Conservation (phyloP, 805 yeast species). For the Lachancea sp. region DNA sequence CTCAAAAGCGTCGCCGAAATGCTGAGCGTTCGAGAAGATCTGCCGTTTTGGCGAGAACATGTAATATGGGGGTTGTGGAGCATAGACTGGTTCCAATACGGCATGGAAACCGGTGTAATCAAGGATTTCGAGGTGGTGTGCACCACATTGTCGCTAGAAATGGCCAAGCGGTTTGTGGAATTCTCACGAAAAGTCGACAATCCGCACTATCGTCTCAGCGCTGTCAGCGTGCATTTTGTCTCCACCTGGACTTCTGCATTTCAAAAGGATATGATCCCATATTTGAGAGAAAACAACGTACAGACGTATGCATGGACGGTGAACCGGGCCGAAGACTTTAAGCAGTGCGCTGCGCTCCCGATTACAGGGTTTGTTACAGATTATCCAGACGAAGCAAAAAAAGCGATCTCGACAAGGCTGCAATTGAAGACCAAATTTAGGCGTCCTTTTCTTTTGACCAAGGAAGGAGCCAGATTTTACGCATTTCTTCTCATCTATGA, state of each 20-base stretch:
- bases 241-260: constrained; percentile 42
- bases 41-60: constrained; percentile 39
- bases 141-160: constrained; percentile 32
- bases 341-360: constrained; percentile 25
- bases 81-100: constrained; percentile 39
- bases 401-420: constrained; percentile 10
- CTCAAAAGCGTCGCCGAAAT: constrained; percentile 35
- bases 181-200: constrained; percentile 36
- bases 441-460: constrained; percentile 1
- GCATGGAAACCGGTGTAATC: constrained; percentile 35
- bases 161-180: constrained; percentile 29
- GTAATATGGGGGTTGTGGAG: constrained; percentile 51
- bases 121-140: constrained; percentile 33
- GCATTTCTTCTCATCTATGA: constrained; percentile 16
- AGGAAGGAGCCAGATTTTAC: constrained; percentile 25
- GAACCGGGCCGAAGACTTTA: constrained; percentile 33
- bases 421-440: constrained; percentile 1
- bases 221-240: constrained; percentile 44
- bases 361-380: constrained; percentile 30
- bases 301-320: constrained; percentile 49
- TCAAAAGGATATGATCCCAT: constrained; percentile 23
- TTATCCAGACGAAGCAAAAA: constrained; percentile 22
- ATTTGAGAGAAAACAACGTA: constrained; percentile 29
- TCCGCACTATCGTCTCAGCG: constrained; percentile 46
- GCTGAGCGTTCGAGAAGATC: constrained; percentile 34